Conservation (phyloP, 2,329 filamentous ascomycete genomes). For the Cercospora brassicicola region DNA sequence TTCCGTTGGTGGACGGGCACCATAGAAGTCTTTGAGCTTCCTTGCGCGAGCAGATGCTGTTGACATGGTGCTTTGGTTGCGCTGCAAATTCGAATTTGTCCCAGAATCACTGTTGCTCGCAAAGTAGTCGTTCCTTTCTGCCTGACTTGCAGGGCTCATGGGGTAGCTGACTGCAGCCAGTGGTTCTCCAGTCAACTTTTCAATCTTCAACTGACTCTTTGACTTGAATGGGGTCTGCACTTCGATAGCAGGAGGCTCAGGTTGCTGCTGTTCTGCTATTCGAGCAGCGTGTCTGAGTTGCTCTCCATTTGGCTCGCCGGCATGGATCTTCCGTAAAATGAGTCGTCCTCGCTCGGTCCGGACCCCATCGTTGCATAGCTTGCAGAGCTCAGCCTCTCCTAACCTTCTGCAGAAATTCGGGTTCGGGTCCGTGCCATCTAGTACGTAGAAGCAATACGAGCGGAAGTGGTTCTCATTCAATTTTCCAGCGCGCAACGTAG, state of each 20-base stretch:
- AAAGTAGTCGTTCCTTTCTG: constrained; percentile 64
- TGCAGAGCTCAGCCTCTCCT: constrained; percentile 82
- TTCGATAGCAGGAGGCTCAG: constrained; percentile 55
- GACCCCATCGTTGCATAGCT: constrained; percentile 82
- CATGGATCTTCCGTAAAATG: constrained; percentile 88
- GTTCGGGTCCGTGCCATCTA: constrained; percentile 81
- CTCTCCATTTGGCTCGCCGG: constrained; percentile 81
- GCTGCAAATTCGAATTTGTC: constrained; percentile 26
- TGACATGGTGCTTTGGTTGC: constrained; percentile 38
- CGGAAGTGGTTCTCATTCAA: constrained; percentile 87
- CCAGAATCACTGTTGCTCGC: constrained; percentile 34
- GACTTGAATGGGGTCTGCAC: constrained; percentile 65
- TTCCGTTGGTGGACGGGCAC: constrained; percentile 89
- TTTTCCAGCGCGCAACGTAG: constrained; percentile 82
- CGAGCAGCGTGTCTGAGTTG: constrained; percentile 85
- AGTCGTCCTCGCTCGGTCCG: constrained; percentile 85
- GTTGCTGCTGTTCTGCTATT: constrained; percentile 78
- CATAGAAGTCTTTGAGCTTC: constrained; percentile 78
- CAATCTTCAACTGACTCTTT: constrained; percentile 81
- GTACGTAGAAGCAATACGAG: constrained; percentile 95
- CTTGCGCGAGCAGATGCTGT: constrained; percentile 47
- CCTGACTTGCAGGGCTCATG: constrained; percentile 71
- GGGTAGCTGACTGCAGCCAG: constrained; percentile 85
- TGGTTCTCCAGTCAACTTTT: constrained; percentile 83
- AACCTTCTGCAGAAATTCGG: constrained; percentile 77